Conservation (phyloP, 331 rosid species). For the Arachis monticola region DNA sequence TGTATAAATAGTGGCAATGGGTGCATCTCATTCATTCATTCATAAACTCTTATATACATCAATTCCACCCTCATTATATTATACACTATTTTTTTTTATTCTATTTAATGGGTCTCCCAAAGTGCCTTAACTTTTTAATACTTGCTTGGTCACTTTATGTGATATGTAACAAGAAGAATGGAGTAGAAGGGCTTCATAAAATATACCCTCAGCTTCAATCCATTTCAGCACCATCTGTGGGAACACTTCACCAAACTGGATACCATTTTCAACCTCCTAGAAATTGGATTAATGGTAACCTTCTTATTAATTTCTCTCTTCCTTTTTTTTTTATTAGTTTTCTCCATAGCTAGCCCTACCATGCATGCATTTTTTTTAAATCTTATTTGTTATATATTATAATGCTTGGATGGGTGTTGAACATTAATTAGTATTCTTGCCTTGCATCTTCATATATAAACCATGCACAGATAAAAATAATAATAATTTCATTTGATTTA, state of each 20-base stretch:
- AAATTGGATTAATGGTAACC: conserved; percentile 70
- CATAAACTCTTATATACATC: too few species aligned
- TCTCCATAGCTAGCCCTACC: too few species aligned
- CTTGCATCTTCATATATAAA: too few species aligned
- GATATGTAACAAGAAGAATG: conserved; percentile 43
- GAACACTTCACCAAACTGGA: conserved; percentile 58
- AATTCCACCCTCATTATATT: conserved; percentile 17
- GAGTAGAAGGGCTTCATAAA: conserved; percentile 61
- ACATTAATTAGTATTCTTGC: too few species aligned
- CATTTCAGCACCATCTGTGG: conserved; percentile 24
- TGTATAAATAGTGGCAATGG: conserved; percentile 40
- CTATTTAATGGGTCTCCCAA: conserved; percentile 33
- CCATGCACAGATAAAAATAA: too few species aligned
- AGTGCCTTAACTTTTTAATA: conserved; percentile 23
- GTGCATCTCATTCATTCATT: conserved; percentile 23
- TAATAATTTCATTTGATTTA: too few species aligned
- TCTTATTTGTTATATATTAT: neutral
- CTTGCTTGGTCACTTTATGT: conserved; percentile 35
- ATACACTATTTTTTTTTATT: neutral
- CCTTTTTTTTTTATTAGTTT: neutral
- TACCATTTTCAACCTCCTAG: conserved; percentile 72
- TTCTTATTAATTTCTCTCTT: conserved; percentile 2
- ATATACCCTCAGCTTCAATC: conserved; percentile 54
- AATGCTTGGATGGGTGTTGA: neutral
- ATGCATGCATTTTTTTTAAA: neutral